Evolutionary conservation across 140 eudicot species (phyloP).

Genomic region (Flaveria floridana): DNA sequence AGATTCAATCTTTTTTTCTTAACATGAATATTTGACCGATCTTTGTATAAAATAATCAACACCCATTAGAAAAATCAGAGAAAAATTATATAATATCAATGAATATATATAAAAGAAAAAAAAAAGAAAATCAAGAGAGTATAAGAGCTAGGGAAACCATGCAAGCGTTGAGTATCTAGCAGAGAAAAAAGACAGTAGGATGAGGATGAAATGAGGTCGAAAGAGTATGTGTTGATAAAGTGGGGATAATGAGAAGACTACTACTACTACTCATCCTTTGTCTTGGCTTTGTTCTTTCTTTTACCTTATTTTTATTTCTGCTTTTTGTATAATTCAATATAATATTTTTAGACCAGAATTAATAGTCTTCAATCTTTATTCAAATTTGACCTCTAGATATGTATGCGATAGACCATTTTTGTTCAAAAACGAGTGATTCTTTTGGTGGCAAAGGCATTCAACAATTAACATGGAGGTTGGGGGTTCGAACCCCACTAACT

Average conservation of each 20-base stretch:
- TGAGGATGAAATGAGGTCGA: slow-evolving; percentile 43
- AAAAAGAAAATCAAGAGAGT: not conserved
- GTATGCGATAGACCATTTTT: not conserved
- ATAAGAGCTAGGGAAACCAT: slow-evolving; percentile 18
- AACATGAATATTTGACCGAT: slow-evolving; percentile 14
- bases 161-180: slow-evolving; percentile 29
- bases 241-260: slow-evolving; percentile 39
- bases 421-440: no score
- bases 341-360: no score
- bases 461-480: no score
- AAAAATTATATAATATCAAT: not conserved
- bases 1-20: slow-evolving; percentile 26
- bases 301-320: slow-evolving; percentile 21
- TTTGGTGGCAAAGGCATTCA: no score
- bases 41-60: slow-evolving; percentile 30
- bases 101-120: not conserved
- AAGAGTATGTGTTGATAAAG: slow-evolving; percentile 39
- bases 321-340: slow-evolving; percentile 8
- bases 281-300: slow-evolving; percentile 38
- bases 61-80: slow-evolving; percentile 26
- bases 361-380: slow-evolving; percentile 24
- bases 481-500: no score
- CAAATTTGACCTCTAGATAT: slow-evolving; percentile 16
- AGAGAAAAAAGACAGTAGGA: slow-evolving; percentile 30
- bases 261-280: slow-evolving; percentile 36